Evolutionary conservation across 2,329 filamentous ascomycete genomes (phyloP).

Genomic region (Didymella segeticola): DNA sequence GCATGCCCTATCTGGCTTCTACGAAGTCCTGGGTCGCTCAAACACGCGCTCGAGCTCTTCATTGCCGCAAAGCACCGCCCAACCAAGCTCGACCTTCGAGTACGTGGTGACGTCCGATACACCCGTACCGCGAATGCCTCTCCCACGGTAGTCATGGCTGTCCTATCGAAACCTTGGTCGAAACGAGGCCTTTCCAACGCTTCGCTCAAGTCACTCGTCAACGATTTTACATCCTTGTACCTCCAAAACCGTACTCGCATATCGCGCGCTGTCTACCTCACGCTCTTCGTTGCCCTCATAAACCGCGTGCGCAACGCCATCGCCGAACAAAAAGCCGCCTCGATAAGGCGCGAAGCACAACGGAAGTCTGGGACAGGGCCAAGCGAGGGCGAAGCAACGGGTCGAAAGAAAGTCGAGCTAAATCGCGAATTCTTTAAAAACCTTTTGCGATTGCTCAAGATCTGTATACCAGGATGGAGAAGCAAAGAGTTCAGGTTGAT

Average conservation of each 20-base stretch:
- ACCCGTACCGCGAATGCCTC: conserved; percentile 25
- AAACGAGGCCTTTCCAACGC: conserved; percentile 39
- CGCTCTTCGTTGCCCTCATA: conserved; percentile 51
- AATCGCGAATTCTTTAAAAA: conserved; percentile 87
- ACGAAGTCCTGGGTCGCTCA: background rate
- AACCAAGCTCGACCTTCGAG: background rate
- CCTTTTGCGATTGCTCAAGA: conserved; percentile 77
- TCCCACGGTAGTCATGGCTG: conserved; percentile 46
- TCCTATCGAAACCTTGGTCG: conserved; percentile 49
- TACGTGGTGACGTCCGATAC: conserved; percentile 10
- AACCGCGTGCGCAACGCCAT: conserved; percentile 92
- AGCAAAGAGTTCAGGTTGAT: conserved; percentile 88
- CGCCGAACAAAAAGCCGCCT: conserved; percentile 88
- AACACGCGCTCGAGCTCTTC: background rate
- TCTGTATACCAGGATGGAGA: conserved; percentile 88
- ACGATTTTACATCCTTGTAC: conserved; percentile 48
- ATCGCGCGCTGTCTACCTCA: conserved; percentile 51
- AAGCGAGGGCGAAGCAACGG: conserved; percentile 47
- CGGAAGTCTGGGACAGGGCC: conserved; percentile 53
- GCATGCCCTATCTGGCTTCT: background rate
- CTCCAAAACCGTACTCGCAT: conserved; percentile 50
- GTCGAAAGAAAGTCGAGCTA: conserved; percentile 83
- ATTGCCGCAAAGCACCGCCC: background rate
- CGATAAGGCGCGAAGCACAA: conserved; percentile 67
- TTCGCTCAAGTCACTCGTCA: conserved; percentile 46